These are phyloP conservation scores for Mortierella sp. DNA, from an alignment of 371 early-diverging fungal species.

Conservation along the genomic window DNA sequence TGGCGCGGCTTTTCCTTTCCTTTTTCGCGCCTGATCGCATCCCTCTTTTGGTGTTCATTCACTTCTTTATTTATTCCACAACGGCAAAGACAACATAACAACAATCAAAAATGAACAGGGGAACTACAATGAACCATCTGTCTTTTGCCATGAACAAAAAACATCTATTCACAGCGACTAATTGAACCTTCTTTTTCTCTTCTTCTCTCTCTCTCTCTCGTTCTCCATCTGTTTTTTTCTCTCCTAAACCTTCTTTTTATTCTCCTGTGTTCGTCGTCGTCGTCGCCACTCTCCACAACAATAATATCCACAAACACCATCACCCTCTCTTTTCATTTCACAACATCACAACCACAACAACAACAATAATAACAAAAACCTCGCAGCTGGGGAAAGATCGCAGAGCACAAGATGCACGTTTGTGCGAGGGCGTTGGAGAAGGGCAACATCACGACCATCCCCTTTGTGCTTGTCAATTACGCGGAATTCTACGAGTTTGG, in stretches of 20 bases:
- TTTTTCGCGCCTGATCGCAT: not conserved
- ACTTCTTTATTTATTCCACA: not conserved
- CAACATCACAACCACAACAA: too few relatives aligned
- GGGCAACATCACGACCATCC: conserved; percentile 52
- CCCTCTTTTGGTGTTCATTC: not conserved
- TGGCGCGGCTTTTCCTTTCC: not conserved
- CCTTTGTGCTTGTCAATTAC: conserved; percentile 52
- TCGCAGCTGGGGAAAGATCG: conserved; percentile 55
- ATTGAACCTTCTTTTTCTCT: not conserved
- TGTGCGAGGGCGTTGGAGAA: conserved; percentile 46
- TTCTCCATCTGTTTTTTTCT: not conserved
- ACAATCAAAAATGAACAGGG: not conserved
- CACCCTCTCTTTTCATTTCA: too few relatives aligned
- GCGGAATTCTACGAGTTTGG: conserved; percentile 51
- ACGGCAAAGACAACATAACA: too few relatives aligned
- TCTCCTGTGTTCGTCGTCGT: not conserved
- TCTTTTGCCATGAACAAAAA: not conserved
- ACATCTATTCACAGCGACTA: not conserved
- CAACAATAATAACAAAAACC: not conserved
- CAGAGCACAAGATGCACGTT: conserved; percentile 58
- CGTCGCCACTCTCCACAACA: not conserved
- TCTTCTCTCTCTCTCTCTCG: not conserved
- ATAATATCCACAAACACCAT: too few relatives aligned
- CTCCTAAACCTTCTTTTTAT: not conserved
- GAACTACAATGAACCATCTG: too few relatives aligned